phyloP scores from a whole-genome alignment of 2,329 filamentous ascomycete species.

The Apiospora arundinis region DNA sequence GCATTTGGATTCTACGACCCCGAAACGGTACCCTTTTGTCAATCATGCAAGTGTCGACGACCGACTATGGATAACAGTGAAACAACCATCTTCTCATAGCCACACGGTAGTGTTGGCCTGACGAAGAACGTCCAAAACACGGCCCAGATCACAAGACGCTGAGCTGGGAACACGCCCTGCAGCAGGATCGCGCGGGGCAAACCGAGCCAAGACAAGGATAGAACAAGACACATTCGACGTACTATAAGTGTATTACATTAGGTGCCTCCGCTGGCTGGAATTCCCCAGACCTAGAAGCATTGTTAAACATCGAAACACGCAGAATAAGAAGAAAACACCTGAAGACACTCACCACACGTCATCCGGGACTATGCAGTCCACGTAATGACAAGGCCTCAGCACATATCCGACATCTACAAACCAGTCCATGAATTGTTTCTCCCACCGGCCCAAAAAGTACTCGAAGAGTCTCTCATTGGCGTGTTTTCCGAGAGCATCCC shows the following conservation, averaged over 20 bases:
- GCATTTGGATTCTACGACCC: no score
- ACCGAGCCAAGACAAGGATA: neutral
- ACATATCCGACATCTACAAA: neutral
- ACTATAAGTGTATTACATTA: neutral
- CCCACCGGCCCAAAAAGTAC: neutral
- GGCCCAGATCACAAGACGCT: no score
- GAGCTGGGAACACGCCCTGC: no score
- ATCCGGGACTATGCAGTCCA: neutral
- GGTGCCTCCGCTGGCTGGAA: neutral
- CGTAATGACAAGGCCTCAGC: constrained; percentile 4
- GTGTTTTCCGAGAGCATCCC: neutral
- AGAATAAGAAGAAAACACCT: neutral
- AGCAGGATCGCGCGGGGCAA: neutral
- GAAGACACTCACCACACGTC: neutral
- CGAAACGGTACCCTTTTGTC: neutral
- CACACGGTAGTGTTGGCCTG: neutral
- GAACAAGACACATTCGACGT: neutral
- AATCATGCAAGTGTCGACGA: neutral
- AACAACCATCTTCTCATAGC: neutral
- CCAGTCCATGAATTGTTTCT: constrained; percentile 17
- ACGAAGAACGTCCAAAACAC: neutral
- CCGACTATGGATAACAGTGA: neutral
- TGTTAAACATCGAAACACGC: neutral
- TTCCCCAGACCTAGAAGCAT: neutral
- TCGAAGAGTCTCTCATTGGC: neutral